These are phyloP conservation scores for Rasamsonia emersonii DNA, from an alignment of 2,329 filamentous ascomycete genomes.

Conservation along the genomic window DNA sequence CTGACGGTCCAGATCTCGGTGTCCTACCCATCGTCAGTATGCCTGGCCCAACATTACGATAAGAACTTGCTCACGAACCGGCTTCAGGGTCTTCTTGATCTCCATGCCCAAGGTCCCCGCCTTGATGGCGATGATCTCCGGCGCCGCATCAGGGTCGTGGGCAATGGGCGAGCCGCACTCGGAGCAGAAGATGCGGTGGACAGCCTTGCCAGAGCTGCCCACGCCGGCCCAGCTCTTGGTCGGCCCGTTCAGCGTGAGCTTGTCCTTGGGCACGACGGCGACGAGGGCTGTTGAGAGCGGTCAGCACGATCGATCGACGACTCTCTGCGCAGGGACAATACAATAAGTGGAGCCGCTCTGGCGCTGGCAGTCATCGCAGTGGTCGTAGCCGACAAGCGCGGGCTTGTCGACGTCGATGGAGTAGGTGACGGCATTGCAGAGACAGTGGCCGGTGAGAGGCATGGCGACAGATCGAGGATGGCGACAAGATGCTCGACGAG, in stretches of 20 bases:
- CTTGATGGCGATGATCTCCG: constrained; percentile 61
- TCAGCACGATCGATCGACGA: background rate
- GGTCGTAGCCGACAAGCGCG: constrained; percentile 52
- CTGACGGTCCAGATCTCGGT: constrained; percentile 62
- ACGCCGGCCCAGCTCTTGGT: constrained; percentile 56
- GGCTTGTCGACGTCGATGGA: constrained; percentile 41
- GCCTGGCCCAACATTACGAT: constrained; percentile 26
- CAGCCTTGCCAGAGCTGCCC: constrained; percentile 53
- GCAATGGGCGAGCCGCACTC: constrained; percentile 63
- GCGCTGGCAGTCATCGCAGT: constrained; percentile 66
- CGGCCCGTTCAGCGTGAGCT: constrained; percentile 54
- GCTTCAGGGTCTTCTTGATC: constrained; percentile 61
- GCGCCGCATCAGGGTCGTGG: constrained; percentile 62
- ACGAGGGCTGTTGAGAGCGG: constrained; percentile 46
- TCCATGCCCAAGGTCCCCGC: constrained; percentile 55
- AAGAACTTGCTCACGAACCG: constrained; percentile 35
- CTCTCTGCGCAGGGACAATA: constrained; percentile 10
- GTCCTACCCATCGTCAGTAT: constrained; percentile 23
- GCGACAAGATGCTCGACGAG: no score
- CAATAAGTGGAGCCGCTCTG: constrained; percentile 61
- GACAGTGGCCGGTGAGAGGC: constrained; percentile 61
- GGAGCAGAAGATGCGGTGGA: constrained; percentile 61
- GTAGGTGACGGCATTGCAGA: constrained; percentile 66
- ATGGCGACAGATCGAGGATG: constrained; percentile 44
- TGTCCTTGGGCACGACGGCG: constrained; percentile 57